Conservation (phyloP, 306 rosid species). For the Sindora glabra region DNA sequence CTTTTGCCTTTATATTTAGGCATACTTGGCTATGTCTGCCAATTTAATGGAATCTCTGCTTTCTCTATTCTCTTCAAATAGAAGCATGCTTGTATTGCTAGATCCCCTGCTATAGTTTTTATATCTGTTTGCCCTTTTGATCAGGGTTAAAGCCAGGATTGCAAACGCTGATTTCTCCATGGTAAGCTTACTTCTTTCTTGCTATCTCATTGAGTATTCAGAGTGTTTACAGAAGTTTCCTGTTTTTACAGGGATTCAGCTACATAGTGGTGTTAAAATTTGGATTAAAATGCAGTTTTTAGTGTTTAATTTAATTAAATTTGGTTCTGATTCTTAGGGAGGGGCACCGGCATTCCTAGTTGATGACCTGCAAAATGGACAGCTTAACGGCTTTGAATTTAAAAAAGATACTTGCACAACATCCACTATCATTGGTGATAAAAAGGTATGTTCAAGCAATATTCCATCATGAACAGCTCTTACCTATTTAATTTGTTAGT, state of each 20-base stretch:
- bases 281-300: conserved; percentile 24
- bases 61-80: not conserved
- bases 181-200: conserved; percentile 41
- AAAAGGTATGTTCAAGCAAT: conserved; percentile 51
- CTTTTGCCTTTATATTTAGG: not conserved
- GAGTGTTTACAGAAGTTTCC: not conserved
- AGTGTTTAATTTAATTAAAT: conserved; percentile 13
- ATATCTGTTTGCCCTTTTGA: conserved; percentile 27
- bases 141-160: conserved; percentile 52
- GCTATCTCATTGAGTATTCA: not conserved
- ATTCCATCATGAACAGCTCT: too few relatives aligned
- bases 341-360: conserved; percentile 75
- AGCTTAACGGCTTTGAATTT: conserved; percentile 44
- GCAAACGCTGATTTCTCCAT: conserved; percentile 38
- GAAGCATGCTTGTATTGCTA: conserved; percentile 14
- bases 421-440: conserved; percentile 37
- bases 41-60: not conserved
- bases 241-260: conserved; percentile 9
- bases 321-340: conserved; percentile 54
- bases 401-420: conserved; percentile 44
- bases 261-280: conserved; percentile 11
- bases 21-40: conserved; percentile 1
- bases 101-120: conserved; percentile 36
- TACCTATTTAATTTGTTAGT: conserved; percentile 31
- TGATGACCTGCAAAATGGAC: conserved; percentile 51